A percentile compares a stretch with the other conserved stretches of the same genome.
phyloP scores from a whole-genome alignment of 2,329 filamentous ascomycete species.

The Cordyceps javanica region DNA sequence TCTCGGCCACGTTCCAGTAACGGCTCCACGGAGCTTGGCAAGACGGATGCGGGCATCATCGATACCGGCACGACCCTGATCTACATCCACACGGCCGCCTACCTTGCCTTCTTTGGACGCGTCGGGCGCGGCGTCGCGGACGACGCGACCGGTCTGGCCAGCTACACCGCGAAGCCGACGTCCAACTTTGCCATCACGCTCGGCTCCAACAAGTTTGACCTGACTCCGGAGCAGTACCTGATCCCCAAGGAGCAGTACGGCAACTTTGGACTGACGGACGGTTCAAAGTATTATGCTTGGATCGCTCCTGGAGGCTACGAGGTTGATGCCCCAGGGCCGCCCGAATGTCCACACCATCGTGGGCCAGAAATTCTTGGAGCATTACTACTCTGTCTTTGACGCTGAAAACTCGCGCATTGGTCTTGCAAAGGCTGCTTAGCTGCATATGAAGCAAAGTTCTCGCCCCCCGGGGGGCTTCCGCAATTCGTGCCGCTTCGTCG shows the following conservation, averaged over 20 bases:
- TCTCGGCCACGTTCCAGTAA: too few relatives aligned
- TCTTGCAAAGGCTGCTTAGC: not conserved
- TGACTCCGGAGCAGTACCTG: not conserved
- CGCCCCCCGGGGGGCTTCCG: too few relatives aligned
- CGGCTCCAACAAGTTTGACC: not conserved
- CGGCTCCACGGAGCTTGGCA: not conserved
- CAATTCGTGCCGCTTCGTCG: too few relatives aligned
- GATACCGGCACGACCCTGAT: not conserved
- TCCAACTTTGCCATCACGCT: not conserved
- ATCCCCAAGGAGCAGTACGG: not conserved
- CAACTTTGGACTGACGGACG: not conserved
- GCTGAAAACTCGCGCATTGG: not conserved
- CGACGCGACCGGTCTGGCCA: accelerated
- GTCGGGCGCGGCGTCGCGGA: too few relatives aligned
- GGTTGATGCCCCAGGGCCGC: too few relatives aligned
- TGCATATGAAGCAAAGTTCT: too few relatives aligned
- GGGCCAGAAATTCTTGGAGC: not conserved
- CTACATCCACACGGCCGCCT: accelerated
- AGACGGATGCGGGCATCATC: not conserved
- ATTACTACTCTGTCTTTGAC: not conserved
- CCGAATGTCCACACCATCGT: too few relatives aligned
- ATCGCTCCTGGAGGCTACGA: not conserved
- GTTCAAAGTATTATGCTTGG: not conserved
- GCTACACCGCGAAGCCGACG: not conserved
- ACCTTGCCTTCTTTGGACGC: not conserved